Base-by-base conservation (phyloP, 1,284 basidiomycete species). In the Mycena citricolor region DNA sequence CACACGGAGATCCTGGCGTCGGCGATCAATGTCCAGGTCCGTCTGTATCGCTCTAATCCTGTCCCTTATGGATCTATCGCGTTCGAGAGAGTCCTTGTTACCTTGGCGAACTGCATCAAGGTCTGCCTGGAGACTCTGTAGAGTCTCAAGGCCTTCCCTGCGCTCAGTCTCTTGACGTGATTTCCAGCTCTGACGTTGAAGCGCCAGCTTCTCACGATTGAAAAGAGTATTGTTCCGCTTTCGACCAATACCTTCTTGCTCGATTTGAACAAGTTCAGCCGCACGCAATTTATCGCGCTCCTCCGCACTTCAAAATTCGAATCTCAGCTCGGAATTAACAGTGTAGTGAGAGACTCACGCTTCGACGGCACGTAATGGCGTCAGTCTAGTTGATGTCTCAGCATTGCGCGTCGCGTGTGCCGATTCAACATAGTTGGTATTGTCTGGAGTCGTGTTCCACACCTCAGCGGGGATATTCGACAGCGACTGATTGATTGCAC, bases 401-500 rank as follows among this genome's bases (percentile, higher is more conserved):
- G 44, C 44, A 17, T 32, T 47, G 4, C 17, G 20, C 1, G 16
- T 40, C 5, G 44, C 44, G 31, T 45, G 33, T 1, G 40, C 40
- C 1, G 28, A 24, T 13, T 48, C 46, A 1, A 22, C 36, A 19
- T 28, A 17, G 16, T 48, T 48, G 13, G 46, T 32, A 11, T 29
- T 30, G 11, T 29, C 34, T 1, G 46, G 46, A 21, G 46, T 48
- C 12, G 43, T 36, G n/a, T 33, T 26, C 22, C 32, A 35, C 20
- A 42, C 31, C 3, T 32, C 41, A 5, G 12, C 5, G 1, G 23
- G 2, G 23, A 48, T 48, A n/a, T 26, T 38, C 8, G 46, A 48
- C 8, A 48, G 35, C 16, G 31, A 39, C 11, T 30, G 23, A 16
- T 43, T 42, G 31, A 43, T 24, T 5, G 46, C 32, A 2, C 31